These are phyloP conservation scores for Niebla homalea DNA, from an alignment of 495 filamentous ascomycete genomes.

Conservation along the genomic window DNA sequence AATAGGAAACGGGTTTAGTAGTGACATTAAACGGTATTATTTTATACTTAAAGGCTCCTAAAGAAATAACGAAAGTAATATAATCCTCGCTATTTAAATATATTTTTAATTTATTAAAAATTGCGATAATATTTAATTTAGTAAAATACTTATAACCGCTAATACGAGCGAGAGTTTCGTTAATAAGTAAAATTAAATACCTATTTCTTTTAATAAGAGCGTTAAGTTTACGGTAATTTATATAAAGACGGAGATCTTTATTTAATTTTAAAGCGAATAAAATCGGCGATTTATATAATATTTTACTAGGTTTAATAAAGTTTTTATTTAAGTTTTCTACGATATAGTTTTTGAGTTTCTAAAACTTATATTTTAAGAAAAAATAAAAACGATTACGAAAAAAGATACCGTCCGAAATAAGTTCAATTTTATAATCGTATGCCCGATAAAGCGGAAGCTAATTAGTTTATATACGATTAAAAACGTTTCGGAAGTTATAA, in stretches of 20 bases:
- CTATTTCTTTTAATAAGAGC: constrained; percentile 21
- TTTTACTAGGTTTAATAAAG: background rate
- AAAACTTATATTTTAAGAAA: background rate
- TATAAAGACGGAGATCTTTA: background rate
- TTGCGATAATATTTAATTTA: constrained; percentile 31
- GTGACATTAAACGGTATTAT: constrained; percentile 24
- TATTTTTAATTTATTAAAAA: constrained; percentile 27
- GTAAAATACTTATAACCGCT: constrained; percentile 22
- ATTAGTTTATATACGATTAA: background rate
- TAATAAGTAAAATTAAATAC: constrained; percentile 33
- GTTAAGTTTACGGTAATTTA: constrained; percentile 1
- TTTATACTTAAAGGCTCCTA: constrained; percentile 20
- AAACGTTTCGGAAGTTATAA: background rate
- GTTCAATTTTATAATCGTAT: background rate
- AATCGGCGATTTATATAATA: background rate
- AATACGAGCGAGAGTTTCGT: constrained; percentile 26
- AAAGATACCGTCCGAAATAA: background rate
- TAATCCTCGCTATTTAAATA: constrained; percentile 16
- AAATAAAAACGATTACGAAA: background rate
- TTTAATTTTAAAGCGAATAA: background rate
- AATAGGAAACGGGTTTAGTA: constrained; percentile 15
- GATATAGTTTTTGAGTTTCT: background rate
- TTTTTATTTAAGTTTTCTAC: background rate
- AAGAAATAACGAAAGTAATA: constrained; percentile 21
- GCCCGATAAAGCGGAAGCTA: background rate